These are phyloP conservation scores for Astrephomene gubernaculifera DNA, from an alignment of 139 green algal genomes.

Conservation along the genomic window DNA sequence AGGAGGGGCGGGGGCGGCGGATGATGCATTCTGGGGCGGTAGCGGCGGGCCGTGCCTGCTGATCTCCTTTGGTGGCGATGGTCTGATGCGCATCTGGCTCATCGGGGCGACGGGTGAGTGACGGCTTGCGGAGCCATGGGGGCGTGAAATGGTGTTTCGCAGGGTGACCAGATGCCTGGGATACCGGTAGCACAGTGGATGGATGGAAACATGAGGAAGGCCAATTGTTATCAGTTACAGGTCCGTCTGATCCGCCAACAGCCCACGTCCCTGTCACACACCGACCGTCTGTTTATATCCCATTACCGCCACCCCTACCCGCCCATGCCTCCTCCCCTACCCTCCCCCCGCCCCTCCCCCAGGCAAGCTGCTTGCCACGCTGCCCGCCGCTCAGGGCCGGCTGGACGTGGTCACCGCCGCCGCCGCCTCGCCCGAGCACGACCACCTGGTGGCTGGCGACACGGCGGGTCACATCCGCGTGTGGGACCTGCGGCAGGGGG, in stretches of 20 bases:
- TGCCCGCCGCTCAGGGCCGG: conserved; percentile 60
- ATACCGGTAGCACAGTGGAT: too few relatives aligned
- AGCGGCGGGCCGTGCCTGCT: conserved; percentile 59
- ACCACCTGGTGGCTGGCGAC: conserved; percentile 71
- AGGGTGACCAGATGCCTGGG: too few relatives aligned
- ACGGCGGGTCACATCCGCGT: conserved; percentile 76
- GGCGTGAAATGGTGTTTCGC: too few relatives aligned
- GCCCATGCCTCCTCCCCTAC: background rate
- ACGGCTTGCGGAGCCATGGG: too few relatives aligned
- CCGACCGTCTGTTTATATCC: too few relatives aligned
- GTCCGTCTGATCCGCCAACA: too few relatives aligned
- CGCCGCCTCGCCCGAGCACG: conserved; percentile 36
- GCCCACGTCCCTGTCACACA: too few relatives aligned
- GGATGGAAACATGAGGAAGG: too few relatives aligned
- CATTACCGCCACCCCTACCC: background rate
- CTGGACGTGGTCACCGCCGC: conserved; percentile 62
- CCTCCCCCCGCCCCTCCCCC: background rate
- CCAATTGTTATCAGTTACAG: too few relatives aligned
- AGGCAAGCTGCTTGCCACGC: conserved; percentile 65
- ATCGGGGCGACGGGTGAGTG: conserved; percentile 52
- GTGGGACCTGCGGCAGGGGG: conserved; percentile 66
- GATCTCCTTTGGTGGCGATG: conserved; percentile 73
- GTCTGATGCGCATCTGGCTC: conserved; percentile 75
- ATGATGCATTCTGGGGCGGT: too few relatives aligned
- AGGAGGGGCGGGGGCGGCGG: background rate